These are phyloP conservation scores for Kwoniella shivajii DNA, from an alignment of 1,284 basidiomycete species.

Conservation along the genomic window DNA sequence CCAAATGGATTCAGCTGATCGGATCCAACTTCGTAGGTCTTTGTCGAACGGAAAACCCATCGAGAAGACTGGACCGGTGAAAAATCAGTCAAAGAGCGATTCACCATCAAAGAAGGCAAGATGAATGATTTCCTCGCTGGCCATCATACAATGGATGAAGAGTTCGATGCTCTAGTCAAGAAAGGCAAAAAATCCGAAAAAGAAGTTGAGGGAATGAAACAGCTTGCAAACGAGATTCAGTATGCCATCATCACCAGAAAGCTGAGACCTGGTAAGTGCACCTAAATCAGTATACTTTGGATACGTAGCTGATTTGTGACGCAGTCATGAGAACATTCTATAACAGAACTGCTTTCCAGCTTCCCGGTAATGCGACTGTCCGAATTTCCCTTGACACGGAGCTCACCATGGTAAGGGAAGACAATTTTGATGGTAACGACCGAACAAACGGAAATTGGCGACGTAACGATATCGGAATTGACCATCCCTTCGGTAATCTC, in stretches of 20 bases:
- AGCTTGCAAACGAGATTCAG: conserved; percentile 94
- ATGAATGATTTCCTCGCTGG: conserved; percentile 90
- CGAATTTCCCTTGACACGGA: conserved; percentile 98
- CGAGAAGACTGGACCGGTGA: conserved; percentile 99
- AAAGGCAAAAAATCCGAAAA: conserved; percentile 94
- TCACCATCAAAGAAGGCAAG: conserved; percentile 93
- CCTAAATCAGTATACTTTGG: not conserved
- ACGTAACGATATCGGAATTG: conserved; percentile 88
- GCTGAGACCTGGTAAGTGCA: conserved; percentile 69
- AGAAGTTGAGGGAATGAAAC: conserved; percentile 93
- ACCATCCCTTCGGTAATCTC: conserved; percentile 83
- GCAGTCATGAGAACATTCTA: conserved; percentile 99
- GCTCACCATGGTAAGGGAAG: conserved; percentile 89
- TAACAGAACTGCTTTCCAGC: conserved; percentile 97
- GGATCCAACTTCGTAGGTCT: conserved; percentile 65
- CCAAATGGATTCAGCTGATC: not conserved
- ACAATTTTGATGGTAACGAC: conserved; percentile 86
- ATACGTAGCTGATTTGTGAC: too few relatives aligned
- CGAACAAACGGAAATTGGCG: conserved; percentile 91
- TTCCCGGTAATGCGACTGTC: conserved; percentile 95
- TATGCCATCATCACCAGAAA: conserved; percentile 85
- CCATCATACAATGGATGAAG: conserved; percentile 90
- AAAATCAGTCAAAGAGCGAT: conserved; percentile 97
- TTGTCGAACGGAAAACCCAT: conserved; percentile 98
- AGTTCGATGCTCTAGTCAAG: conserved; percentile 83